Conservation (phyloP, 441 rosid genomes). For the Erysimum cheiri region DNA sequence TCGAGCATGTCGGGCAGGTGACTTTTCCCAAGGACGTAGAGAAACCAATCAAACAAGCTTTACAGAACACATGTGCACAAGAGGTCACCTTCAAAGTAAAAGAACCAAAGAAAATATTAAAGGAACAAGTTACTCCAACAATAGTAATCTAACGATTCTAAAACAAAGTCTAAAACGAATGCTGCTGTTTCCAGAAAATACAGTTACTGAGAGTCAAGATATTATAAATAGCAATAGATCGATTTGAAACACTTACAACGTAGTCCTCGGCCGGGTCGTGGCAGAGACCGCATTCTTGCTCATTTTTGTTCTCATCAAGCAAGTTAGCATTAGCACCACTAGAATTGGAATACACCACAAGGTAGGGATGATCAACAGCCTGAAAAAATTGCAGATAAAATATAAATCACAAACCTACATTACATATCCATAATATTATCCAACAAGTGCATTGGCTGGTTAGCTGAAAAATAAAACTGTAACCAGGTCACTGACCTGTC, state of each 20-base stretch:
- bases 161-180: neutral
- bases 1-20: conserved; percentile 83
- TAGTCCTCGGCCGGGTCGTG: conserved; percentile 81
- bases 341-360: conserved; percentile 79
- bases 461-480: conserved; percentile 21
- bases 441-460: conserved; percentile 9
- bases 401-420: conserved; percentile 27
- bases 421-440: conserved; percentile 16
- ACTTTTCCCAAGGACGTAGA: conserved; percentile 69
- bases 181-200: conserved; percentile 24
- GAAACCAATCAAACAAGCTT: conserved; percentile 79
- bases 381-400: conserved; percentile 47
- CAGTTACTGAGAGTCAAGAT: conserved; percentile 12
- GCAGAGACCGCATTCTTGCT: conserved; percentile 84
- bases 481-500: conserved; percentile 64
- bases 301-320: conserved; percentile 47
- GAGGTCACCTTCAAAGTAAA: conserved; percentile 68
- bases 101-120: conserved; percentile 21
- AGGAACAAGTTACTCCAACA: conserved; percentile 23
- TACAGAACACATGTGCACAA: conserved; percentile 88
- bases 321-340: conserved; percentile 53
- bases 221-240: neutral
- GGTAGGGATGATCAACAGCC: conserved; percentile 99
- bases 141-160: conserved; percentile 4
- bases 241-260: conserved; percentile 58